Evolutionary conservation across 345 rosid genomes (phyloP).

Genomic region (Brassica incana): DNA sequence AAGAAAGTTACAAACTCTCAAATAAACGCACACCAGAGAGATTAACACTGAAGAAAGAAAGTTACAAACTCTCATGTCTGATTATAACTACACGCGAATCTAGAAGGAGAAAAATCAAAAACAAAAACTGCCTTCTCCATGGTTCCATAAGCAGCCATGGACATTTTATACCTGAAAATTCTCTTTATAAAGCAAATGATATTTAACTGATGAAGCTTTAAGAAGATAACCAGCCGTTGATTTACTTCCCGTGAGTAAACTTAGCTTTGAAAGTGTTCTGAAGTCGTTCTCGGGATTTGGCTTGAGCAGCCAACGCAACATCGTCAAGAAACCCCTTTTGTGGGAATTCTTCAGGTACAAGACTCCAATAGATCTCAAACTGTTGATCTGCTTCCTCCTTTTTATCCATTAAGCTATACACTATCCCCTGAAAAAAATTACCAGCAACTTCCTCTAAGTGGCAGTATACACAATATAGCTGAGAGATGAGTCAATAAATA

Average conservation of each 20-base stretch:
- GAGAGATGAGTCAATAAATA: not conserved
- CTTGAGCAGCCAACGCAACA: conserved; percentile 69
- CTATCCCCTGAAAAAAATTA: conserved; percentile 65
- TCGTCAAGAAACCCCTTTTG: conserved; percentile 79
- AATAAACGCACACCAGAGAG: not conserved
- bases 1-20: conserved; percentile 3
- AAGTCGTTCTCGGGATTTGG: conserved; percentile 52
- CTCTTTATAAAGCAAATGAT: no score
- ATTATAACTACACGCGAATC: conserved; percentile 2
- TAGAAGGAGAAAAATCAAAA: not conserved
- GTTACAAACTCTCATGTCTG: not conserved
- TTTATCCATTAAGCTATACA: conserved; percentile 73
- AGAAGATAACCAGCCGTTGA: not conserved
- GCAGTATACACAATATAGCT: not conserved
- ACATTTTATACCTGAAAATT: not conserved
- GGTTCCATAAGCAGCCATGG: not conserved
- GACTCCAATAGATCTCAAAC: conserved; percentile 69
- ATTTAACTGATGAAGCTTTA: not conserved
- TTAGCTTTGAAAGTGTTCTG: conserved; percentile 58
- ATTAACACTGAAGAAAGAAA: not conserved
- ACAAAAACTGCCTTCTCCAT: not conserved
- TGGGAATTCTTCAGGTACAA: conserved; percentile 87
- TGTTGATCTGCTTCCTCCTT: conserved; percentile 77
- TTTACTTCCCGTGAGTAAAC: conserved; percentile 37
- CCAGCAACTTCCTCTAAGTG: not conserved